A percentile compares a stretch with the other conserved stretches of the same genome.
phyloP scores from a whole-genome alignment of 2,329 filamentous ascomycete genomes.

The Stachybotrys chartarum region DNA sequence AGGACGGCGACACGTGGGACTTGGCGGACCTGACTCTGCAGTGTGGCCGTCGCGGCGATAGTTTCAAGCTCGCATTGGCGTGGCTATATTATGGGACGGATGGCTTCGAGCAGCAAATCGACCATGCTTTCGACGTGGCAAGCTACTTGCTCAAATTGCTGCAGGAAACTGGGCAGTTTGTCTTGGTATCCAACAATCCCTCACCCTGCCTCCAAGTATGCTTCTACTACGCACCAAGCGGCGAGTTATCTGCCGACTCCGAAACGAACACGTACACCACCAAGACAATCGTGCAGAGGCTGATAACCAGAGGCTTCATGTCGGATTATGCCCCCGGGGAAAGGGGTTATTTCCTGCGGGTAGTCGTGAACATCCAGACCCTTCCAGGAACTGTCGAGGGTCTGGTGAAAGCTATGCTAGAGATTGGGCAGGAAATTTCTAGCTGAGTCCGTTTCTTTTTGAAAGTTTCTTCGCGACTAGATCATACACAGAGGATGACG shows the following conservation, averaged over 20 bases:
- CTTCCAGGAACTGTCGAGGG: slow-evolving; percentile 42
- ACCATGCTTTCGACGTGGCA: slow-evolving; percentile 67
- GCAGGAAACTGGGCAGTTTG: slow-evolving; percentile 49
- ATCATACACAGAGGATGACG: no score
- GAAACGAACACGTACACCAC: slow-evolving; percentile 43
- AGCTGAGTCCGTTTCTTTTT: neutral
- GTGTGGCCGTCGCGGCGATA: slow-evolving; percentile 81
- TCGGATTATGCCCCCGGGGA: slow-evolving; percentile 53
- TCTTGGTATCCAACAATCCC: slow-evolving; percentile 66
- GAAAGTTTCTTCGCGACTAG: no score
- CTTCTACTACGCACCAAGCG: slow-evolving; percentile 71
- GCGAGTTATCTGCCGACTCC: slow-evolving; percentile 34
- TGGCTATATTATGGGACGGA: slow-evolving; percentile 83
- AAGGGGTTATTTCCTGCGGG: slow-evolving; percentile 50
- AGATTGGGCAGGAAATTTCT: slow-evolving; percentile 26
- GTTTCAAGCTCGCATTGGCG: slow-evolving; percentile 76
- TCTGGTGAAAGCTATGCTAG: slow-evolving; percentile 45
- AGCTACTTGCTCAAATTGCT: slow-evolving; percentile 59
- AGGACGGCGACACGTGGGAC: slow-evolving; percentile 65
- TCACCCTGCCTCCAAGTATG: slow-evolving; percentile 90
- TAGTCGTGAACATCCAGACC: slow-evolving; percentile 53
- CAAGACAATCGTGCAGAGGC: slow-evolving; percentile 36
- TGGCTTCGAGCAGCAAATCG: slow-evolving; percentile 65
- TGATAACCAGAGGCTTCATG: slow-evolving; percentile 51
- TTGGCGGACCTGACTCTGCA: slow-evolving; percentile 89